Base-by-base conservation (phyloP, 75 land plant species). In the Isoetes taiwanensis region DNA sequence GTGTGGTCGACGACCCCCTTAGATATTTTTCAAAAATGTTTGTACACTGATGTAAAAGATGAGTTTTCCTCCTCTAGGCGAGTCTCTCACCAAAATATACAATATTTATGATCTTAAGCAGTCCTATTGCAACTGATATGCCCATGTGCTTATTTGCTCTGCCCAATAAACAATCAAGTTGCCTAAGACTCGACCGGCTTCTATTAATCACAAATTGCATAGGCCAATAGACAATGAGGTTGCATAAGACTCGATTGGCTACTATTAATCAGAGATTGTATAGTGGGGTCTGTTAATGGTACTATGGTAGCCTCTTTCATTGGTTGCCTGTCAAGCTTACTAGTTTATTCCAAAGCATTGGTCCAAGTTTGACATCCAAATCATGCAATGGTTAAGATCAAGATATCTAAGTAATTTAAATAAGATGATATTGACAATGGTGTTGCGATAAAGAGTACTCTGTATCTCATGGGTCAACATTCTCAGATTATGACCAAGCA, bases 391-490 rank as follows among this genome's bases (percentile, higher is more conserved):
- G 37, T 78, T 77, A 27, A 87, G 50, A 26, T 55, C 63, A 66
- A 87, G 60, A 6, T 79, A 70, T 34, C 83, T 78, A 6, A 79
- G 79, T 19, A 87, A 59, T 72, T 87, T 84, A 32, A 84, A 73
- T 21, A 87, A 56, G 4, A 84, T 87, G 5, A 81, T 83, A 57
- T 81, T 65, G 46, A 87, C 50, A 28, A 87, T 87, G 8, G 94
- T 87, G 62, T 87, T 88, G 41, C 78, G 58, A 58, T 84, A 88
- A 5, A 87, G 66, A 5, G 88, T 74, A 24, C 74, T 84, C 2
- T 88, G 75, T 26, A 87, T 87, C 60, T 87, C 94, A 29, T 80
- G 77, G 5, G 94, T 87, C n/a, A 87, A 78, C 85, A 84, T 80
- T 16, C 89, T n/a, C n/a, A n/a, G n/a, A n/a, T n/a, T n/a, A n/a